A percentile compares a stretch with the other conserved stretches of the same genome.
Conservation (phyloP, 352 stramenopile genomes). For the Pythium graminicola region DNA sequence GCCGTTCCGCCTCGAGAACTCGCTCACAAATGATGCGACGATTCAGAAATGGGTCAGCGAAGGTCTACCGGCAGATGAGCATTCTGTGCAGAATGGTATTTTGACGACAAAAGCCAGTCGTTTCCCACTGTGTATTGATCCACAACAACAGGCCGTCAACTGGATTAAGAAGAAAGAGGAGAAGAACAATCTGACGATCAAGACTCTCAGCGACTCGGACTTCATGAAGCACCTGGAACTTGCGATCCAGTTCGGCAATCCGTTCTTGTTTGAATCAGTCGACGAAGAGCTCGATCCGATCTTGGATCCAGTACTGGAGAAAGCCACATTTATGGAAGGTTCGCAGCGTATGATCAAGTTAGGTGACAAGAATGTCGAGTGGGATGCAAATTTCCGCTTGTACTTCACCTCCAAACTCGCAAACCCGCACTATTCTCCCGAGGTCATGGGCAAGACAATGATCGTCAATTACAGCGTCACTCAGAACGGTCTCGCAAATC, state of each 20-base stretch:
- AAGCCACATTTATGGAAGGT: conserved; percentile 92
- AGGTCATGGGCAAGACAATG: conserved; percentile 91
- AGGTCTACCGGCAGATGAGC: conserved; percentile 89
- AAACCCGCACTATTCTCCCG: conserved; percentile 91
- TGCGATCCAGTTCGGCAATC: conserved; percentile 88
- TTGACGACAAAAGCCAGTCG: conserved; percentile 91
- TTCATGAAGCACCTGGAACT: conserved; percentile 92
- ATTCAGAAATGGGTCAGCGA: conserved; percentile 95
- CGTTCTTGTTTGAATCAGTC: conserved; percentile 90
- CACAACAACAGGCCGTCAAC: conserved; percentile 92
- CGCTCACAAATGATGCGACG: conserved; percentile 89
- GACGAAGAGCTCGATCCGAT: conserved; percentile 90
- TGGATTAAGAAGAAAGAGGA: conserved; percentile 95
- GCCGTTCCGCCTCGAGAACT: conserved; percentile 87
- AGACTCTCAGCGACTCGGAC: conserved; percentile 93
- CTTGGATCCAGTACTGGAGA: conserved; percentile 89
- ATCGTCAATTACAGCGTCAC: conserved; percentile 96
- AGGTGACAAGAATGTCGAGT: conserved; percentile 91
- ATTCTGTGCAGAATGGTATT: conserved; percentile 94
- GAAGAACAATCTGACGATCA: conserved; percentile 87
- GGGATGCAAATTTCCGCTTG: conserved; percentile 88
- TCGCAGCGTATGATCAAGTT: conserved; percentile 89
- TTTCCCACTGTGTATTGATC: conserved; percentile 95
- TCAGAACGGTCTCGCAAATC: conserved; percentile 87
- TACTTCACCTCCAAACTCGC: conserved; percentile 94